Percentiles rank a stretch among this genome's conserved stretches.
Evolutionary conservation across 345 rosid species (phyloP).

Genomic region (Salix koriyanagi): DNA sequence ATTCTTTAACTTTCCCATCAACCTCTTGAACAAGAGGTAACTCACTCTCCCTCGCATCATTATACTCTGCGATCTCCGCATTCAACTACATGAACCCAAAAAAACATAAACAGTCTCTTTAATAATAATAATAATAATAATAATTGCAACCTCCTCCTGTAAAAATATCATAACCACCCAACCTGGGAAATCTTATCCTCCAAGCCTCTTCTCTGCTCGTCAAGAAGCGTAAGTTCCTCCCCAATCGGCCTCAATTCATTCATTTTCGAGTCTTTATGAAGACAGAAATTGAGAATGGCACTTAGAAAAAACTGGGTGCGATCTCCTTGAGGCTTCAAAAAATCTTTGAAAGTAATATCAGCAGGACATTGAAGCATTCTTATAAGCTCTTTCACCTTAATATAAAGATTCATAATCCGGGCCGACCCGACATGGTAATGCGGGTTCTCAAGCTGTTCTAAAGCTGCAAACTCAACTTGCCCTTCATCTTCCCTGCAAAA

Average conservation of each 20-base stretch:
- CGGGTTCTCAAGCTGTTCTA: constrained; percentile 90
- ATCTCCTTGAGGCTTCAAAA: constrained; percentile 51
- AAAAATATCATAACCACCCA: constrained; percentile 9
- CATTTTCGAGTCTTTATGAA: constrained; percentile 75
- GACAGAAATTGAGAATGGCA: constrained; percentile 71
- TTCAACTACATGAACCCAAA: constrained; percentile 45
- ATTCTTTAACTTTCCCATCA: constrained; percentile 55
- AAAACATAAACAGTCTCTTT: constrained; percentile 9
- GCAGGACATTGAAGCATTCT: constrained; percentile 47
- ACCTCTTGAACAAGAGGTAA: constrained; percentile 67
- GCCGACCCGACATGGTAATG: constrained; percentile 55
- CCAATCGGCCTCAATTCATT: constrained; percentile 40
- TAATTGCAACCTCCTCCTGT: too few species aligned
- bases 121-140: too few species aligned
- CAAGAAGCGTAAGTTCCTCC: constrained; percentile 63
- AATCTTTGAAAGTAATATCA: constrained; percentile 58
- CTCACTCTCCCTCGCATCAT: constrained; percentile 64
- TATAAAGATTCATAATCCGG: constrained; percentile 40
- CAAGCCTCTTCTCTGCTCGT: constrained; percentile 58
- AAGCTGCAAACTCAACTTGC: constrained; percentile 65
- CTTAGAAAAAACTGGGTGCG: constrained; percentile 72
- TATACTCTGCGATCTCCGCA: constrained; percentile 60
- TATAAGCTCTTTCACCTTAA: constrained; percentile 45
- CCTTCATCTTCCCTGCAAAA: constrained; percentile 65
- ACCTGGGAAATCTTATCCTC: constrained; percentile 72